Conservation (phyloP, 164 flowering plant species). For the Umbilicus rupestris region DNA sequence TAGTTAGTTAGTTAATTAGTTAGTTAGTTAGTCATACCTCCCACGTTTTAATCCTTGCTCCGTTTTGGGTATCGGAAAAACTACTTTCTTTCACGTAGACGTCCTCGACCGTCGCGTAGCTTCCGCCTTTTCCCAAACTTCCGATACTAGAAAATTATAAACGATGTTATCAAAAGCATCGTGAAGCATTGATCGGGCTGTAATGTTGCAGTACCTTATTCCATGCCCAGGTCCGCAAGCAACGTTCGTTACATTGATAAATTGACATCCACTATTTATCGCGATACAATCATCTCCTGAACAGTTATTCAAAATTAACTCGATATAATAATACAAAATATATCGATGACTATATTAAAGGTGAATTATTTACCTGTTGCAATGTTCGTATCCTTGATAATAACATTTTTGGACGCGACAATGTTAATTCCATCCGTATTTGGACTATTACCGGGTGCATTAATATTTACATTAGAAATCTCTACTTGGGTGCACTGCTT, state of each 20-base stretch:
- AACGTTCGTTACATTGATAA: conserved; percentile 25
- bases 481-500: neutral
- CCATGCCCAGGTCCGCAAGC: conserved; percentile 62
- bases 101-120: conserved; percentile 25
- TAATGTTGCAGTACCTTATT: conserved; percentile 28
- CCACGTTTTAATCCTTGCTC: conserved; percentile 59
- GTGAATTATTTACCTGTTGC: neutral
- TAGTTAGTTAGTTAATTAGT: neutral
- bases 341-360: neutral
- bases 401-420: neutral
- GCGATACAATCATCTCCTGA: conserved; percentile 61
- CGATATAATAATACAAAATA: neutral
- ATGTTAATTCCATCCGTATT: conserved; percentile 32
- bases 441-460: conserved; percentile 22
- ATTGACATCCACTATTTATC: conserved; percentile 18
- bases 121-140: conserved; percentile 38
- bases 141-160: conserved; percentile 46
- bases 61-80: conserved; percentile 30
- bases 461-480: conserved; percentile 14
- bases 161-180: no score
- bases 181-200: neutral
- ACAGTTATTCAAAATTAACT: neutral
- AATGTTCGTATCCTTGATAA: neutral
- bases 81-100: conserved; percentile 27
- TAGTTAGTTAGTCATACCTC: conserved; percentile 21